Percentiles rank a stretch among this genome's conserved stretches.
These are phyloP conservation scores for Leptodontidium sp. DNA, from an alignment of 2,329 filamentous ascomycete species.

Conservation along the genomic window DNA sequence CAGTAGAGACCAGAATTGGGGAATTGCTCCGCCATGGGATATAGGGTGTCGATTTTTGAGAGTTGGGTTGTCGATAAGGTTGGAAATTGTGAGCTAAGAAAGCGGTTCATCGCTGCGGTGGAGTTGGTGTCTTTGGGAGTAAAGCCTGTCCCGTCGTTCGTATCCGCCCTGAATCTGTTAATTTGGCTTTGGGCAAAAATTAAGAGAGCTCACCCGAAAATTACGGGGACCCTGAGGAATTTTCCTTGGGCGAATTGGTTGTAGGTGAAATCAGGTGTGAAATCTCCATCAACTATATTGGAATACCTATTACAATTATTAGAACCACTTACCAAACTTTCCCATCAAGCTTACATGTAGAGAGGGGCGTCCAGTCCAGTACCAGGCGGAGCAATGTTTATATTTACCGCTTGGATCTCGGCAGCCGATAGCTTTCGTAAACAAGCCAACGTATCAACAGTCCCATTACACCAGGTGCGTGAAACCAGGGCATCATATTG, in stretches of 20 bases:
- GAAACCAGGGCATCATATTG: constrained; percentile 59
- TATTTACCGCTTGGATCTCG: constrained; percentile 54
- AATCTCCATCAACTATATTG: constrained; percentile 56
- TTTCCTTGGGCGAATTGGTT: constrained; percentile 56
- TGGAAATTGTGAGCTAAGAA: constrained; percentile 66
- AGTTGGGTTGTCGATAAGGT: constrained; percentile 60
- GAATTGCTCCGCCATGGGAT: constrained; percentile 56
- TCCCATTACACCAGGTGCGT: constrained; percentile 52
- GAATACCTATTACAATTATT: constrained; percentile 32
- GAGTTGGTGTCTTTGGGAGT: constrained; percentile 58
- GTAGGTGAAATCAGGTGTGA: constrained; percentile 61
- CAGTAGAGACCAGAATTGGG: constrained; percentile 63
- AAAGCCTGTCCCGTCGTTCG: constrained; percentile 72
- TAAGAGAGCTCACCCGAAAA: constrained; percentile 54
- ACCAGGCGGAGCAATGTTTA: constrained; percentile 50
- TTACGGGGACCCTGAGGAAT: constrained; percentile 61
- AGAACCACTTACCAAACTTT: too few relatives aligned
- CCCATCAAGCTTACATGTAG: too few relatives aligned
- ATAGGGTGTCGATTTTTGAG: constrained; percentile 59
- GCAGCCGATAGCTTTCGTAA: constrained; percentile 52
- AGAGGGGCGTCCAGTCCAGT: constrained; percentile 46
- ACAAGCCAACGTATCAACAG: constrained; percentile 53
- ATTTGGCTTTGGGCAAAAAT: too few relatives aligned
- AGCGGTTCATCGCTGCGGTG: constrained; percentile 58
- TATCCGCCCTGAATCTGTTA: constrained; percentile 49